These are phyloP conservation scores for Candolleomyces aberdarensis DNA, from an alignment of 768 basidiomycete species.

Conservation along the genomic window DNA sequence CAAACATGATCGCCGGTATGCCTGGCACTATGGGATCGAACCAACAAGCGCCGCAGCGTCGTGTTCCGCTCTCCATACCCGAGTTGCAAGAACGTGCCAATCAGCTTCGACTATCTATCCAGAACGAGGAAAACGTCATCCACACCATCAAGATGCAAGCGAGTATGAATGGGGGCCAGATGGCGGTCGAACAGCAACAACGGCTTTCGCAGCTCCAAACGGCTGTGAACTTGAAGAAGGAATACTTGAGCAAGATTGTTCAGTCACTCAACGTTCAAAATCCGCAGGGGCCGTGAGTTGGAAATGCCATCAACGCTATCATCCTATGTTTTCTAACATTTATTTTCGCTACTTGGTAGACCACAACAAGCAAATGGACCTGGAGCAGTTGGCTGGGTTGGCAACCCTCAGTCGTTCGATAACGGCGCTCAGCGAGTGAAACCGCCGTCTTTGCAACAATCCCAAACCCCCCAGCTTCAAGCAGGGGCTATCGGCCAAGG, in stretches of 20 bases:
- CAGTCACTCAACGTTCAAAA: neutral
- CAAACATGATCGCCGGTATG: slow-evolving; percentile 20
- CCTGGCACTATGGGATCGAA: slow-evolving; percentile 7
- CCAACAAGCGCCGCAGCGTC: neutral
- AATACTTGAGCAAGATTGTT: slow-evolving; percentile 34
- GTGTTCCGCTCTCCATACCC: neutral
- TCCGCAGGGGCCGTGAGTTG: slow-evolving; percentile 5
- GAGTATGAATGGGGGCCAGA: neutral
- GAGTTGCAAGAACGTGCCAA: slow-evolving; percentile 4
- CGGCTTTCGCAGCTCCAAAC: slow-evolving; percentile 16
- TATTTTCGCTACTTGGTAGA: neutral
- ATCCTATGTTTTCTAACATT: neutral
- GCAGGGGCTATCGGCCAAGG: slow-evolving; percentile 2
- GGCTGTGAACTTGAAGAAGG: slow-evolving; percentile 34
- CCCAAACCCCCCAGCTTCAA: neutral
- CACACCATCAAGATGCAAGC: slow-evolving; percentile 3
- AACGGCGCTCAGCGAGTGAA: slow-evolving; percentile 7
- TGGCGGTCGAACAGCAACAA: slow-evolving; percentile 2
- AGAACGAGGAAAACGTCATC: slow-evolving; percentile 8
- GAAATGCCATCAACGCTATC: neutral
- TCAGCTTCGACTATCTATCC: slow-evolving; percentile 7
- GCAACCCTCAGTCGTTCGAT: slow-evolving; percentile 7
- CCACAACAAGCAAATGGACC: slow-evolving; percentile 1
- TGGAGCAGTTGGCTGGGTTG: neutral
- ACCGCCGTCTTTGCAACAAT: slow-evolving; percentile 1